These are phyloP conservation scores for Aureococcus anophagefferens DNA, from an alignment of 108 stramenopile species.

Conservation along the genomic window DNA sequence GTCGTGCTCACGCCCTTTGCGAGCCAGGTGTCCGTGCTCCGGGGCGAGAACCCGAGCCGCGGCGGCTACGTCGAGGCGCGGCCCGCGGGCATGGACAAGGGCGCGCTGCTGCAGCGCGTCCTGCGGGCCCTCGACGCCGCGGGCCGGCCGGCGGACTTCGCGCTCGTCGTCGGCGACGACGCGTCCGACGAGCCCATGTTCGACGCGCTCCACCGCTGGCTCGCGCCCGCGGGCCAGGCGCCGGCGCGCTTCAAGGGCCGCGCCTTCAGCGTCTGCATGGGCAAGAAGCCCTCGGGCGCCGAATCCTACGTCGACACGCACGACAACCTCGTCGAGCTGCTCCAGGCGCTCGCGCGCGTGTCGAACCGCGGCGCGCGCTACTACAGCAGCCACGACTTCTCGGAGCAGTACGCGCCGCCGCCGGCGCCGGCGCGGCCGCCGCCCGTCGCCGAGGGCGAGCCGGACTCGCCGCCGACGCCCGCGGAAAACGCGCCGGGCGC, in stretches of 20 bases:
- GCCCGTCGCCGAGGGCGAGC: too few relatives aligned
- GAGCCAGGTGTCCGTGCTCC: constrained; percentile 67
- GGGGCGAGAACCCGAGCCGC: constrained; percentile 35
- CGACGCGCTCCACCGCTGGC: not conserved
- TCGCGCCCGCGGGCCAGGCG: not conserved
- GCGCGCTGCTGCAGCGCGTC: constrained; percentile 31
- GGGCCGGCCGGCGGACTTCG: constrained; percentile 30
- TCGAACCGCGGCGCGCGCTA: not conserved
- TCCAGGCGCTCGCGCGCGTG: constrained; percentile 47
- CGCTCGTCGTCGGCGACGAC: constrained; percentile 49
- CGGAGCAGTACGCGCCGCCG: too few relatives aligned
- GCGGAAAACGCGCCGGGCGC: too few relatives aligned
- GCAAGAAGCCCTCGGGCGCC: constrained; percentile 93
- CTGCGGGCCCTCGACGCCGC: constrained; percentile 18
- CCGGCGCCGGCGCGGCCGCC: too few relatives aligned
- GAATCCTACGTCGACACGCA: constrained; percentile 83
- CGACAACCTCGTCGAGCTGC: constrained; percentile 75
- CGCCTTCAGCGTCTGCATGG: constrained; percentile 79
- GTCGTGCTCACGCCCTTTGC: constrained; percentile 74
- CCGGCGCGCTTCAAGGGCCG: constrained; percentile 30
- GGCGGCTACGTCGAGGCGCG: constrained; percentile 58
- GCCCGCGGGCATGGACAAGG: constrained; percentile 55
- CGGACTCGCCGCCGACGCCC: too few relatives aligned
- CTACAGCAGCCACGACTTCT: not conserved
- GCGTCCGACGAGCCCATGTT: constrained; percentile 53